These are phyloP conservation scores for Leishmania braziliensis DNA, from an alignment of 208 protist genomes.

Conservation along the genomic window DNA sequence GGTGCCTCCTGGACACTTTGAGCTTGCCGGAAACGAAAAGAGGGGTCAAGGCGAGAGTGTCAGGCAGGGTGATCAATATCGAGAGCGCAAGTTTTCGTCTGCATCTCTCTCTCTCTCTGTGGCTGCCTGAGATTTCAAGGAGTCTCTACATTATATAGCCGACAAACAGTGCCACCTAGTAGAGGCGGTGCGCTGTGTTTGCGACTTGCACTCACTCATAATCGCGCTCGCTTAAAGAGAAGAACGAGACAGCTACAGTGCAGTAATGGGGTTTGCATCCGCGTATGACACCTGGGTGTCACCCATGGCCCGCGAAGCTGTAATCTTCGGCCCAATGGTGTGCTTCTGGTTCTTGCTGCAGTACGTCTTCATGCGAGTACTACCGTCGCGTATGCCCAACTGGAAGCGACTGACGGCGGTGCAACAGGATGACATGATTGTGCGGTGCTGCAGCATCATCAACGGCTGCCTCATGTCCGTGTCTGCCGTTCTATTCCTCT, in stretches of 20 bases:
- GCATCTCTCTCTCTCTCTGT: neutral
- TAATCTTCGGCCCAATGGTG: conserved; percentile 57
- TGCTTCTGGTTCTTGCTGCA: conserved; percentile 66
- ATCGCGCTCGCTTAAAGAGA: neutral
- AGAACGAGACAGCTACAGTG: neutral
- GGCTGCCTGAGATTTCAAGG: neutral
- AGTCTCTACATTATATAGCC: neutral
- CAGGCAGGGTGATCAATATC: neutral
- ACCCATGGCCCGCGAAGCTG: conserved; percentile 57
- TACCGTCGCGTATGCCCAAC: conserved; percentile 37
- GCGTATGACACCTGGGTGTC: conserved; percentile 68
- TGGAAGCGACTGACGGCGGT: conserved; percentile 37
- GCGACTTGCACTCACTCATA: neutral
- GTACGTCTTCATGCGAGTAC: conserved; percentile 27
- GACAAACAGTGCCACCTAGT: neutral
- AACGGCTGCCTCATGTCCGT: conserved; percentile 78
- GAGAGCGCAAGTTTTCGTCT: neutral
- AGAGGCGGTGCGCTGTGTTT: neutral
- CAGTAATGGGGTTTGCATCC: conserved; percentile 52
- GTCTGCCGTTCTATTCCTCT: conserved; percentile 63
- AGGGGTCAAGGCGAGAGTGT: neutral
- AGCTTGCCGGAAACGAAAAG: neutral
- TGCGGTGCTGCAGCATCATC: conserved; percentile 63
- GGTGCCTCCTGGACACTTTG: neutral
- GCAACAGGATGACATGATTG: conserved; percentile 61